These are phyloP conservation scores for Eucalyptus marginata DNA, from an alignment of 345 rosid genomes.

Conservation along the genomic window DNA sequence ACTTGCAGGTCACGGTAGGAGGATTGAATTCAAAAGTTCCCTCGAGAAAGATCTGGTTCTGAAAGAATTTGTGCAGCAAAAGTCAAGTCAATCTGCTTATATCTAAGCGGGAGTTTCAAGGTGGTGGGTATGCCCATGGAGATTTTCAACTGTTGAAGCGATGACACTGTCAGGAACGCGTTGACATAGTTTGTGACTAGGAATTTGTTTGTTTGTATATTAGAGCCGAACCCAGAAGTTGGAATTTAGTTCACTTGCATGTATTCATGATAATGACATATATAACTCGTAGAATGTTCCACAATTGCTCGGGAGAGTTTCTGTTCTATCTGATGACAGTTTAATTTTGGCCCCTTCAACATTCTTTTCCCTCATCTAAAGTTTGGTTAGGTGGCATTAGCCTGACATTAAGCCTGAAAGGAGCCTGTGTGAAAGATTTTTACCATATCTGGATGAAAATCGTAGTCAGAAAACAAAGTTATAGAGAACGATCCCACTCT, in stretches of 20 bases:
- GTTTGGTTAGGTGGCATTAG: background rate
- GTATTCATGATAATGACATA: background rate
- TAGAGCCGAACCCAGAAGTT: background rate
- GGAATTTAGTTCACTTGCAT: background rate
- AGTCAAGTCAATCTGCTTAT: background rate
- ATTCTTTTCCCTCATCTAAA: background rate
- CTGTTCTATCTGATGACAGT: background rate
- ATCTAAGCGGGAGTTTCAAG: background rate
- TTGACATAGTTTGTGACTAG: background rate
- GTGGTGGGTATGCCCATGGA: background rate
- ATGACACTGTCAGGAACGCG: background rate
- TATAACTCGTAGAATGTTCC: background rate
- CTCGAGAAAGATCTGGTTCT: slow-evolving; percentile 3
- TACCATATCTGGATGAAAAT: background rate
- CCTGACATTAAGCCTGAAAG: background rate
- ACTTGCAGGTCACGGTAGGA: slow-evolving; percentile 17
- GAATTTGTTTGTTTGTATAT: background rate
- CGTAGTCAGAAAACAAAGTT: background rate
- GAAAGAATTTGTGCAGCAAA: slow-evolving; percentile 1
- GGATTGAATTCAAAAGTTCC: slow-evolving; percentile 1
- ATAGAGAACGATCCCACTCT: background rate
- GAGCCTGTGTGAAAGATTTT: background rate
- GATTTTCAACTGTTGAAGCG: background rate
- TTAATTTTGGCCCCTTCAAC: background rate
- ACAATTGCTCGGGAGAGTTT: background rate